phyloP scores from a whole-genome alignment of 2,329 filamentous ascomycete species.

The Ceratocystis cacaofunesta region DNA sequence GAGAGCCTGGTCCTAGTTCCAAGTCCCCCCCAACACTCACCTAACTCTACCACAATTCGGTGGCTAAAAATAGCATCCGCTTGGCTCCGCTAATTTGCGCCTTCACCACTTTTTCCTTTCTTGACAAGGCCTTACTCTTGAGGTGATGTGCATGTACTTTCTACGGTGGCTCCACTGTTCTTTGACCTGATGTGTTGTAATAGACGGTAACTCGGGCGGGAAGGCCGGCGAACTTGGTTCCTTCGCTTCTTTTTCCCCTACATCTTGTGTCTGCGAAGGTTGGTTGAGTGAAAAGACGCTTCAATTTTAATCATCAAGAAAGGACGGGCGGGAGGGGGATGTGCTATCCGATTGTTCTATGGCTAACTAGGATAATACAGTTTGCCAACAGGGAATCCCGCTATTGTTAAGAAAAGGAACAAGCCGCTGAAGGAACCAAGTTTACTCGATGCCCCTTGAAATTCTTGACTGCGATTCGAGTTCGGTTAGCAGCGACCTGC shows the following conservation, averaged over 20 bases:
- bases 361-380: not conserved
- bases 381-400: not conserved
- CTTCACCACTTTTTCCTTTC: not conserved
- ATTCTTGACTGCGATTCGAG: not conserved
- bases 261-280: too few species aligned
- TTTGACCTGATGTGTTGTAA: not conserved
- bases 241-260: too few species aligned
- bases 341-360: not conserved
- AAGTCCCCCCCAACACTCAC: not conserved
- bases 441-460: not conserved
- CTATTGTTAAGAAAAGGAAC: not conserved
- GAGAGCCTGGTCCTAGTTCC: not conserved
- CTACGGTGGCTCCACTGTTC: not conserved
- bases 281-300: too few species aligned
- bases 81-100: not conserved
- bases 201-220: not conserved
- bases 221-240: not conserved
- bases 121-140: not conserved
- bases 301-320: too few species aligned
- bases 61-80: not conserved
- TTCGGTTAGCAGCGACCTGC: conserved; percentile 1
- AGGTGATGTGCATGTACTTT: not conserved
- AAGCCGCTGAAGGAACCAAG: not conserved
- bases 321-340: too few species aligned
- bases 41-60: not conserved